These are phyloP conservation scores for Tricladium varicosporioides DNA, from an alignment of 2,329 filamentous ascomycete genomes.

Conservation along the genomic window DNA sequence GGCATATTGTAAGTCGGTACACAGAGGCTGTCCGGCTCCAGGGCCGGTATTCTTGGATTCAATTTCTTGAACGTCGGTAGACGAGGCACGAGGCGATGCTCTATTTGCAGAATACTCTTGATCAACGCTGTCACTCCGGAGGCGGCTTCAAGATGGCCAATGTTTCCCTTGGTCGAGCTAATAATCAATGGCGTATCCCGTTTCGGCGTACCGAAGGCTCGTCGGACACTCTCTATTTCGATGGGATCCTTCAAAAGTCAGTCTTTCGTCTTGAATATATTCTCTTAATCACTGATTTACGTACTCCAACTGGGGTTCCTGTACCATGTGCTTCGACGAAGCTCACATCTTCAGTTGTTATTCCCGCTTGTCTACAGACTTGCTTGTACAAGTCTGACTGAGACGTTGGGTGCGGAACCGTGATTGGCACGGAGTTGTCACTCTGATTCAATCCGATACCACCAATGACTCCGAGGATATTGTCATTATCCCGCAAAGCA, in stretches of 20 bases:
- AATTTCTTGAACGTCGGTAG: constrained; percentile 33
- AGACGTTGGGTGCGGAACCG: constrained; percentile 20
- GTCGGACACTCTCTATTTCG: constrained; percentile 5
- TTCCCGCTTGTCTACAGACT: constrained; percentile 24
- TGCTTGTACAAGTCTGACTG: constrained; percentile 34
- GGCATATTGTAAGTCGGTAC: constrained; percentile 24
- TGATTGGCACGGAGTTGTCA: neutral
- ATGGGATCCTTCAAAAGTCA: no score
- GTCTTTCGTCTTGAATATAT: no score
- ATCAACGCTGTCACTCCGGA: constrained; percentile 32
- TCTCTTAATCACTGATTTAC: no score
- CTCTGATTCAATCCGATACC: neutral
- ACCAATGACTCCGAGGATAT: constrained; percentile 35
- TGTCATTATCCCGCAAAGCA: constrained; percentile 51
- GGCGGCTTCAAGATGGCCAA: constrained; percentile 25
- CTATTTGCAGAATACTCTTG: constrained; percentile 33
- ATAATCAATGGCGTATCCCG: constrained; percentile 2
- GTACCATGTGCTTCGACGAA: constrained; percentile 30
- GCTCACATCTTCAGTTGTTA: constrained; percentile 29
- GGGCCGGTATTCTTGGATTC: constrained; percentile 36
- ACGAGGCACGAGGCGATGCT: constrained; percentile 27
- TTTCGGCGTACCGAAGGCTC: neutral
- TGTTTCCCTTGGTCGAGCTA: constrained; percentile 25
- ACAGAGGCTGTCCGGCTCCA: constrained; percentile 17
- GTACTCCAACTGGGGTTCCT: constrained; percentile 20